Evolutionary conservation across 2,329 filamentous ascomycete species (phyloP).

Genomic region (Hymenotorrendiella dingleyae): DNA sequence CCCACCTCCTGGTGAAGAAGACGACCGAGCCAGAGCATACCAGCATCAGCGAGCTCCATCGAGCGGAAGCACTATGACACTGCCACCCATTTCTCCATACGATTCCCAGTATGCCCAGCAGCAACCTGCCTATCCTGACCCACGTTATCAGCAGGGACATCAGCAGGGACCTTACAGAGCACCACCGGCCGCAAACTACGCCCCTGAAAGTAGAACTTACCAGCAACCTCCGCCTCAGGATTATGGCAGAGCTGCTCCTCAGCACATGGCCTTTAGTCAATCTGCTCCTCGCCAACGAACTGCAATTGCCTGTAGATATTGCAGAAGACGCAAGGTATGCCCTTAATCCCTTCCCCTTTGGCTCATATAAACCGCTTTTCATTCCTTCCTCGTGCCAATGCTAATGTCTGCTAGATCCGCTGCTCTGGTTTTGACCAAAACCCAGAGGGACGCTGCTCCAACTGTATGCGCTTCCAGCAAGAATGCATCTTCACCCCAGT

Average conservation of each 20-base stretch:
- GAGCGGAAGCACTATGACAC: conserved; percentile 21
- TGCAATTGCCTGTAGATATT: conserved; percentile 55
- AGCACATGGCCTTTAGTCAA: conserved; percentile 33
- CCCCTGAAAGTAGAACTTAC: conserved; percentile 19
- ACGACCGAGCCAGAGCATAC: conserved; percentile 28
- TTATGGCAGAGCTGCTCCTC: conserved; percentile 7
- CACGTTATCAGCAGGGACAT: conserved; percentile 21
- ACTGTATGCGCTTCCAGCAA: conserved; percentile 68
- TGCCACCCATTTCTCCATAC: conserved; percentile 30
- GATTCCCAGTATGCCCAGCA: conserved; percentile 21
- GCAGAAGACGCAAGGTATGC: conserved; percentile 51
- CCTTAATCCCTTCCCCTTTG: not conserved
- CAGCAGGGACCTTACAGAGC: conserved; percentile 22
- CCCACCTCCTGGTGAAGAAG: conserved; percentile 29
- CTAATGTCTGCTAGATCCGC: conserved; percentile 50
- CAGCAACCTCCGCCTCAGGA: not conserved
- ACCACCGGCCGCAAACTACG: conserved; percentile 16
- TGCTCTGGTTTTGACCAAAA: conserved; percentile 71
- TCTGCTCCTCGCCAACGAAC: conserved; percentile 54
- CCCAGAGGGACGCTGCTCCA: conserved; percentile 65
- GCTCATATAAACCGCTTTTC: too few relatives aligned
- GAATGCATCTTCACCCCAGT: conserved; percentile 74
- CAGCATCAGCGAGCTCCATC: conserved; percentile 24
- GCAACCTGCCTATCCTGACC: conserved; percentile 20
- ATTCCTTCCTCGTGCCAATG: too few relatives aligned